Base-by-base conservation (phyloP, 257 asterid genomes). In the Eustoma russellianum region DNA sequence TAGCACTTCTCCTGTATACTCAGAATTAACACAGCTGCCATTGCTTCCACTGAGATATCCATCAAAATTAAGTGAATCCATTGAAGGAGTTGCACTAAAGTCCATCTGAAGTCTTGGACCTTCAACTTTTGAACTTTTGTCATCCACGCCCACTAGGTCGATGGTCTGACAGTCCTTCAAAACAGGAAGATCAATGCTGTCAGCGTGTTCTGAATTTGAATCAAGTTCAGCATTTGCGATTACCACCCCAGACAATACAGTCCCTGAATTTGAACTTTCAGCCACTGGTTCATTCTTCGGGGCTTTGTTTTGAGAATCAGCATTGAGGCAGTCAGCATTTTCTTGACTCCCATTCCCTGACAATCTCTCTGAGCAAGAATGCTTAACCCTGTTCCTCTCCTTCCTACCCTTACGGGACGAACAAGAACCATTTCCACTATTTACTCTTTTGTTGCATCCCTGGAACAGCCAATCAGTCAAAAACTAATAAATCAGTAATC, bases 331-430 rank as follows among this genome's bases (percentile, higher is more conserved):
- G 60, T 79, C 66, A 72, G 58, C 71, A 64, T 53, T 66, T 45
- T 46, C 60, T 56, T 56, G 52, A 70, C 74, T 74, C 60, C 65
- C 78, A 67, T 56, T 74, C 64, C 73, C 86, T 55, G 50, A 65
- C 35, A 76, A 56, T 52, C 61, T 69, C 52, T 63, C 64, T 67
- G 74, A 52, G 72, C 72, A 64, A 53, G 74, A 64, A 72, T 68
- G 72, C 72, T 73, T 88, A 60, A 45, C 72, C 72, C 76, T 92
- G 69, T 79, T 88, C 56, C 79, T 85, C 63, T 77, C 93, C 80
- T 76, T 87, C 80, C 75, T 81, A 70, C 72, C 80, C 93, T 79
- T 92, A 74, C 80, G 78, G 59, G 82, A 34, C 67, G 77, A 81
- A 79, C 71, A 70, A 73, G 74, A 76, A 16, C 56, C 66, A 59